Conservation (phyloP, 140 eudicot species). For the Cichorium intybus region DNA sequence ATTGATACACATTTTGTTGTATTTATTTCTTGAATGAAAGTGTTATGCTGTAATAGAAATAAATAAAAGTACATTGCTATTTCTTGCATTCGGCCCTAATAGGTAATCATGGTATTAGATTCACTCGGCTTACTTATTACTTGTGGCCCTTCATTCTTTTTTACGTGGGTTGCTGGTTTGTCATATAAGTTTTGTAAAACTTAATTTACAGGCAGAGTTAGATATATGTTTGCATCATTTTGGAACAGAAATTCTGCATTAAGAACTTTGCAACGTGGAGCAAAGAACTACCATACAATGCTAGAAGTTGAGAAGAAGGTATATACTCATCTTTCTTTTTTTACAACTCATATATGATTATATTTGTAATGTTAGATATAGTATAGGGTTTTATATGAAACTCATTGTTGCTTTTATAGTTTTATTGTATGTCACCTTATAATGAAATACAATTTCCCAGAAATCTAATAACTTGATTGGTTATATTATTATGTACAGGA, state of each 20-base stretch:
- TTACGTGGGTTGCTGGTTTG: no score
- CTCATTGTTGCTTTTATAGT: no score
- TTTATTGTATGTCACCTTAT: no score
- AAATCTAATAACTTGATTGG: no score
- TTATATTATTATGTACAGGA: conserved; percentile 46
- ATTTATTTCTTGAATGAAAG: no score
- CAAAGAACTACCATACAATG: conserved; percentile 59
- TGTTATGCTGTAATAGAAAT: not conserved
- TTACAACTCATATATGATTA: not conserved
- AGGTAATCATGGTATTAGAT: no score
- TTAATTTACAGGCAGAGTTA: conserved; percentile 71
- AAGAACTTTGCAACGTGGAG: conserved; percentile 74
- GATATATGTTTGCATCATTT: conserved; percentile 94
- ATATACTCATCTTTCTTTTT: not conserved
- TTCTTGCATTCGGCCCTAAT: not conserved
- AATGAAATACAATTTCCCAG: no score
- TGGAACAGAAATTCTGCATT: conserved; percentile 90
- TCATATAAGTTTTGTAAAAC: not conserved
- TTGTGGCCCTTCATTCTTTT: no score
- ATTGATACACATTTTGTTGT: no score
- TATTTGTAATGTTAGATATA: not conserved
- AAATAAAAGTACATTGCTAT: not conserved
- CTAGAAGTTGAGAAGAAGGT: conserved; percentile 94
- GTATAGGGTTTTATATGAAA: no score
- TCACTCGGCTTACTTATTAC: no score